Base-by-base conservation (phyloP, 768 basidiomycete genomes). In the Mycena pura region DNA sequence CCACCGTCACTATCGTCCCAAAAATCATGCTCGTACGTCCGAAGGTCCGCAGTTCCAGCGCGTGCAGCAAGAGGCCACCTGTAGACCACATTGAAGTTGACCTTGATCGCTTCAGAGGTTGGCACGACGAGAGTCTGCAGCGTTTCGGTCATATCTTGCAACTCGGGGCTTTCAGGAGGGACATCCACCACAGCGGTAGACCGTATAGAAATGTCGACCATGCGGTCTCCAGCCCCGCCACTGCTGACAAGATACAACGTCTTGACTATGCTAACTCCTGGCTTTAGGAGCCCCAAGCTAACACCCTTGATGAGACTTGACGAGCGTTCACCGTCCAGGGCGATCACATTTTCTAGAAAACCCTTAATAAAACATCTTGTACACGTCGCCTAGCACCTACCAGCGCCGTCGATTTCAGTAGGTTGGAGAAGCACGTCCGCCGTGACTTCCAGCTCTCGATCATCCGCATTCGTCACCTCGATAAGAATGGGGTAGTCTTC, bases 341-440 rank as follows among this genome's bases (percentile, higher is more conserved):
- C 69, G 51, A 96, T 87, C 41, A 72, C 77, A 70, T 86, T 90
- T 24, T 82, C 89, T 91, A 63, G 50, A 27, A 29, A 21, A 41
- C n/a, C 39, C 40, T 58, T 28, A 58, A 14, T 29, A 28, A 21
- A 27, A 19, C 24, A 9, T 39, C 17, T 25, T 32, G 31, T 34
- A 15, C 6, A 63, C 24, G n/a, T 31, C 40, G 24, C 21, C 28
- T n/a, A 29, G 38, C 25, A 65, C 86, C 17, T 51, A 92, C 93
- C 81, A 21, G 89, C 84, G 59, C 86, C 83, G 63, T 93, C 92
- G 48, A 87, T 79, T 65, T 92, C 91, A 2, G 85, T 83, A 1
- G 95, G 95, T 53, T 93, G 93, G 31, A 98, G 74, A 57, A 96
- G 78, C 5, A 92, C 82, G 55, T 95, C 91, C 10, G 94, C 77